phyloP scores from a whole-genome alignment of 1,284 basidiomycete genomes.

The Tilletia setariae region DNA sequence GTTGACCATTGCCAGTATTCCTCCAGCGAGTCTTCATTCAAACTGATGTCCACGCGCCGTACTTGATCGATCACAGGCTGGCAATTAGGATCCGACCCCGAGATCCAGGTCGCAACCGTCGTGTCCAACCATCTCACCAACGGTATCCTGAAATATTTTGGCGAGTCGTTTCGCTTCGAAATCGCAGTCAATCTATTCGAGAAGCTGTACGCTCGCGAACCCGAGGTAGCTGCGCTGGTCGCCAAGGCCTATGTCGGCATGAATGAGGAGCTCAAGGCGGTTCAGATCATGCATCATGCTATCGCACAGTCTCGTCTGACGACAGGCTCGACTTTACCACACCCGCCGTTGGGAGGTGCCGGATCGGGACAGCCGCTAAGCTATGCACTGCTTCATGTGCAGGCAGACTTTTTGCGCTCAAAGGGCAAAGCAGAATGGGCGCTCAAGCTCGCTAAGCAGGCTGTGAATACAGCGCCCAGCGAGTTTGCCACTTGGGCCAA shows the following conservation, averaged over 20 bases:
- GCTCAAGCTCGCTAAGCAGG: conserved; percentile 80
- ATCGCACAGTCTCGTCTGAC: conserved; percentile 56
- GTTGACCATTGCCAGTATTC: not conserved
- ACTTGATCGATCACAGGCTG: too few species aligned
- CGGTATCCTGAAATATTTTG: conserved; percentile 94
- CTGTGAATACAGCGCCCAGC: conserved; percentile 94
- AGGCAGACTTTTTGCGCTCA: conserved; percentile 84
- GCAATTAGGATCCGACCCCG: conserved; percentile 97
- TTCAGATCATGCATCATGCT: conserved; percentile 84
- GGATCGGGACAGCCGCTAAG: conserved; percentile 55
- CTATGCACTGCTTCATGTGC: conserved; percentile 87
- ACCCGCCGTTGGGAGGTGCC: not conserved
- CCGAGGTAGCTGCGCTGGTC: conserved; percentile 82
- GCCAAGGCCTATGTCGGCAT: conserved; percentile 92
- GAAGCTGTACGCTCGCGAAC: conserved; percentile 77
- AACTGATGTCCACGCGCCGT: not conserved
- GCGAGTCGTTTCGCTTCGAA: conserved; percentile 78
- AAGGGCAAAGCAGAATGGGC: conserved; percentile 77
- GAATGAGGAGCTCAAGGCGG: conserved; percentile 92
- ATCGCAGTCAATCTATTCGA: conserved; percentile 93
- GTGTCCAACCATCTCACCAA: conserved; percentile 94
- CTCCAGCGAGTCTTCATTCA: too few species aligned
- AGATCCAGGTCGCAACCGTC: conserved; percentile 96
- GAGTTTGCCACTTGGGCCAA: conserved; percentile 99
- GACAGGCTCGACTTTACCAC: conserved; percentile 10